Base-by-base conservation (phyloP, 1,284 basidiomycete species). In the Malassezia obtusa region DNA sequence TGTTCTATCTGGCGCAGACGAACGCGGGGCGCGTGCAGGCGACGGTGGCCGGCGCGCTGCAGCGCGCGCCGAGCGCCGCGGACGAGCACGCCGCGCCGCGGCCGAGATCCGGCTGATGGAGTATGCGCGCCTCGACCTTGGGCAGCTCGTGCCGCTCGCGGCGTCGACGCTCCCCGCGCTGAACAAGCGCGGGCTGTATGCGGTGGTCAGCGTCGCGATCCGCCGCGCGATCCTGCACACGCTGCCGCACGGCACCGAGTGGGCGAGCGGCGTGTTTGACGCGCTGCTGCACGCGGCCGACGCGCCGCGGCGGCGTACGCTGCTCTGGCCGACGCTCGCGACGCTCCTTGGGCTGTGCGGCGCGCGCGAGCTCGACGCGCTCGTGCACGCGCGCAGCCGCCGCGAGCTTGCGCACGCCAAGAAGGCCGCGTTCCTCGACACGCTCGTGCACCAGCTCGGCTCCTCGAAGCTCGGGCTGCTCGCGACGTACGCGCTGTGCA, bases 291-390 rank as follows among this genome's bases (percentile, higher is more conserved):
- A 22, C 1, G 9, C 26, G 4, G 26, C 37, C 2, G 50, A 52
- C 43, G 24, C 30, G 30, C 35, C 26, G 12, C 37, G 36, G 1
- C 43, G 50, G 28, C 50, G 50, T 21, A n/a, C 15, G 21, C 14
- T 45, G n/a, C 15, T 52, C 14, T 52, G 50, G 50, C 50, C 50
- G 28, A 46, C 44, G 15, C 44, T 52, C 21, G 44, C 26, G 15
- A 44, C 35, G 21, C 37, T 52, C n/a, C 21, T 45, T 7, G 26
- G 25, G 39, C 22, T 25, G 39, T 41, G 39, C 26, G n/a, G n/a
- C n/a, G 12, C 33, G 33, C 14, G 14, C 15, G 14, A 10, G n/a
- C 11, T 26, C 5, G 24, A 8, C 19, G 36, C 36, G 8, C 17
- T 12, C 9, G 19, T 14, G 15, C 32, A 39, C 2, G 21, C 33